Conservation (phyloP, 768 basidiomycete genomes). For the Gautieria morchelliformis region DNA sequence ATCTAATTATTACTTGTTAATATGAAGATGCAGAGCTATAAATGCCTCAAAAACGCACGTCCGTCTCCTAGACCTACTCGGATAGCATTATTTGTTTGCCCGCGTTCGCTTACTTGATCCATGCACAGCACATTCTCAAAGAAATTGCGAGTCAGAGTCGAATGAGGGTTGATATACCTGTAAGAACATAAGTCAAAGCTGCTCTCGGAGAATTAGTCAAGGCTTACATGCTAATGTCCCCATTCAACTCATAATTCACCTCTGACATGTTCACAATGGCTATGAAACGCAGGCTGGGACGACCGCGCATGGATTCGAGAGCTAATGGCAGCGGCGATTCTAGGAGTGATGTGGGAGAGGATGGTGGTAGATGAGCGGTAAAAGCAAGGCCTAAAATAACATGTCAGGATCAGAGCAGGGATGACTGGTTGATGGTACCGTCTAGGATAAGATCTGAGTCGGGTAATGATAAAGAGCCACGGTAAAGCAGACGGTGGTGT, state of each 20-base stretch:
- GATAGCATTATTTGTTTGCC: slow-evolving; percentile 46
- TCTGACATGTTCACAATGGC: slow-evolving; percentile 44
- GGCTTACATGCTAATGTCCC: slow-evolving; percentile 36
- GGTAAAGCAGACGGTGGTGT: slow-evolving; percentile 53
- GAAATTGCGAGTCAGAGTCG: slow-evolving; percentile 51
- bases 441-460: slow-evolving; percentile 67
- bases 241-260: slow-evolving; percentile 50
- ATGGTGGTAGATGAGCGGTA: background rate
- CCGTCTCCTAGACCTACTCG: slow-evolving; percentile 63
- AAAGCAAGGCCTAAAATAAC: slow-evolving; percentile 1
- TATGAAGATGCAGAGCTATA: background rate
- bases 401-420: background rate
- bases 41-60: slow-evolving; percentile 29
- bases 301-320: slow-evolving; percentile 71
- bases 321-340: slow-evolving; percentile 63
- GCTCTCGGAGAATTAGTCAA: background rate
- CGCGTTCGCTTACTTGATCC: slow-evolving; percentile 23
- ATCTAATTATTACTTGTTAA: slow-evolving; percentile 27
- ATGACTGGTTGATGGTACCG: slow-evolving; percentile 24
- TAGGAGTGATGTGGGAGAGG: slow-evolving; percentile 28
- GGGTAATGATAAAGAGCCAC: slow-evolving; percentile 63
- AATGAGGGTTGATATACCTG: slow-evolving; percentile 64
- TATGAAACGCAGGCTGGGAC: slow-evolving; percentile 51
- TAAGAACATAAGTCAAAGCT: background rate
- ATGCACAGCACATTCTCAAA: slow-evolving; percentile 66